Percentiles rank a stretch among this genome's conserved stretches.
Conservation (phyloP, 371 early-diverging fungal species). For the Quaeritorhiza haematococci region DNA sequence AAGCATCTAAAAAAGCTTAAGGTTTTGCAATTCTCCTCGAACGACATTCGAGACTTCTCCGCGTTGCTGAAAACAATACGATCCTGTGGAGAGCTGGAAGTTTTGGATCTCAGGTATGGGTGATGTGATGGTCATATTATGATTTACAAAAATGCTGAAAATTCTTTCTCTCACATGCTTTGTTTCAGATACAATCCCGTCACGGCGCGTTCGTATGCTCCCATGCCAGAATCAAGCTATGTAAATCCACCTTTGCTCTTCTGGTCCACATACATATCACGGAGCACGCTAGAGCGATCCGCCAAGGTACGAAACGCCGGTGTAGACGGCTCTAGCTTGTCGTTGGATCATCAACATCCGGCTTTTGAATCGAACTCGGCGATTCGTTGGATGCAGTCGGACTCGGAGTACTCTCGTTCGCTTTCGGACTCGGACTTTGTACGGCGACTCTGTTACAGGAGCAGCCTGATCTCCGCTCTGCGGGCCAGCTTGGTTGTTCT, state of each 20-base stretch:
- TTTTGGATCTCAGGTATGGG: slow-evolving; percentile 21
- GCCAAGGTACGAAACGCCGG: background rate
- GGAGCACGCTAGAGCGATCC: too few species aligned
- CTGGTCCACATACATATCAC: too few species aligned
- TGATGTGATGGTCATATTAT: background rate
- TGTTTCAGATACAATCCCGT: slow-evolving; percentile 18
- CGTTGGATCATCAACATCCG: too few species aligned
- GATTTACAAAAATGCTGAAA: too few species aligned
- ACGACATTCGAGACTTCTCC: slow-evolving; percentile 9
- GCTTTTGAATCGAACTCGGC: too few species aligned
- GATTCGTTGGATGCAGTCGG: slow-evolving; percentile 11
- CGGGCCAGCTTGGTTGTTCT: too few species aligned
- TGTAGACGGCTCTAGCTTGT: background rate
- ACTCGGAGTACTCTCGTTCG: slow-evolving; percentile 3
- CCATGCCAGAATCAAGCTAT: too few species aligned
- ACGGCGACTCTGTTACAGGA: slow-evolving; percentile 20
- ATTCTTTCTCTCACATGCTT: background rate
- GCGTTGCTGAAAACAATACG: slow-evolving; percentile 3
- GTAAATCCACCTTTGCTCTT: too few species aligned
- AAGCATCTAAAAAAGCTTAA: slow-evolving; percentile 8
- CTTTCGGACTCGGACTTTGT: slow-evolving; percentile 13
- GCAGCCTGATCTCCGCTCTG: slow-evolving; percentile 7
- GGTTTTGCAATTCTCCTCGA: slow-evolving; percentile 7
- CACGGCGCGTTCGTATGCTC: slow-evolving; percentile 16
- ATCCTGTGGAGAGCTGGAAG: slow-evolving; percentile 3